phyloP scores from a whole-genome alignment of 139 green algal genomes.

The Volvox reticuliferus region DNA sequence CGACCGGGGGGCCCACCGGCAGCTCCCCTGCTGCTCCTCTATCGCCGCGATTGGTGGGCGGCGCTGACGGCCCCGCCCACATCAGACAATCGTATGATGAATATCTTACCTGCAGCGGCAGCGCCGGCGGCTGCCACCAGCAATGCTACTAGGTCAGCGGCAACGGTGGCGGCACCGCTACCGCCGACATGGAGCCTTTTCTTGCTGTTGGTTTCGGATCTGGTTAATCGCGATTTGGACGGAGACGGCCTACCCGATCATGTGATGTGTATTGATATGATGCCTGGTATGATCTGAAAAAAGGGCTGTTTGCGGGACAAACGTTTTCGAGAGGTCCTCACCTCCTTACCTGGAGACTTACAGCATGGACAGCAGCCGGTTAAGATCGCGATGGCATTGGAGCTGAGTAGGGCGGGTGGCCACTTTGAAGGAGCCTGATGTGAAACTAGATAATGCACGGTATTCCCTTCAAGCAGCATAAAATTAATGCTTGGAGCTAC shows the following conservation, averaged over 20 bases:
- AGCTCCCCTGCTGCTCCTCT: conserved; percentile 27
- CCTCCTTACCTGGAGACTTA: too few relatives aligned
- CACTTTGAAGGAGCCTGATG: too few relatives aligned
- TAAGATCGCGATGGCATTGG: too few relatives aligned
- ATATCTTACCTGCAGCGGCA: background rate
- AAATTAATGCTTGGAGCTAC: too few relatives aligned
- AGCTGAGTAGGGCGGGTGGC: too few relatives aligned
- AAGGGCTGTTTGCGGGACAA: background rate
- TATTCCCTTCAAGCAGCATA: too few relatives aligned
- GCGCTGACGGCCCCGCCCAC: background rate
- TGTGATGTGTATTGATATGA: conserved; percentile 15
- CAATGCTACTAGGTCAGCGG: too few relatives aligned
- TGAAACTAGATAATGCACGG: too few relatives aligned
- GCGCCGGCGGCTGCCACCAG: background rate
- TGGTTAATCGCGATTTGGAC: conserved; percentile 5
- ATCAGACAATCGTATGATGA: background rate
- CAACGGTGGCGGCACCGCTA: background rate
- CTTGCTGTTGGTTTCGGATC: background rate
- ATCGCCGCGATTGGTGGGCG: conserved; percentile 34
- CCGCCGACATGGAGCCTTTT: background rate
- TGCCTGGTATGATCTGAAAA: background rate
- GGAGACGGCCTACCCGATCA: conserved; percentile 3
- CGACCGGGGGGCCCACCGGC: background rate
- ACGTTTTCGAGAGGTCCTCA: too few relatives aligned
- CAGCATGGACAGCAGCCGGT: too few relatives aligned